A percentile compares a stretch with the other conserved stretches of the same genome.
phyloP scores from a whole-genome alignment of 2,329 filamentous ascomycete genomes.

The Aspergillus transmontanensis region DNA sequence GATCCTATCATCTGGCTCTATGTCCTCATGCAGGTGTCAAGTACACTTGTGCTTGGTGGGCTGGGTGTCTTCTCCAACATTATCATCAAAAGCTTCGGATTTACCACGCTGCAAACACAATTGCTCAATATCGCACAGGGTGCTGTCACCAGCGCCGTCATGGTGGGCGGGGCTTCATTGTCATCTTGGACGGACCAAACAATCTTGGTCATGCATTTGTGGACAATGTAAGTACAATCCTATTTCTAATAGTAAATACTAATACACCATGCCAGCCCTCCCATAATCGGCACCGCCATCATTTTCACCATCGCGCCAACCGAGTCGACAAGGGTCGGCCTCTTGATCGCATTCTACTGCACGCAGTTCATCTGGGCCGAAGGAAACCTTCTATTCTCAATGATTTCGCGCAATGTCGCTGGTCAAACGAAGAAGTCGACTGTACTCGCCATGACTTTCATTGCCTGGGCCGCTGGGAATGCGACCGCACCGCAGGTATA shows the following conservation, averaged over 20 bases:
- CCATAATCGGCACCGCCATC: slow-evolving; percentile 68
- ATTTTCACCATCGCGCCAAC: slow-evolving; percentile 63
- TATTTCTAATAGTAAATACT: slow-evolving; percentile 56
- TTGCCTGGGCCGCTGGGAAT: slow-evolving; percentile 16
- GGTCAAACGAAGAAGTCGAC: slow-evolving; percentile 18
- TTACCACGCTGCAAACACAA: slow-evolving; percentile 65
- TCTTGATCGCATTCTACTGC: slow-evolving; percentile 71
- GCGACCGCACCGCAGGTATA: slow-evolving; percentile 7
- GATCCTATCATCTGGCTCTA: slow-evolving; percentile 23
- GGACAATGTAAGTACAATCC: not conserved
- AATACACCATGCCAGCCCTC: slow-evolving; percentile 55
- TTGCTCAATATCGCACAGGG: slow-evolving; percentile 72
- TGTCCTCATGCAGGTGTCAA: slow-evolving; percentile 18
- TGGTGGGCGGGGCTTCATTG: slow-evolving; percentile 52
- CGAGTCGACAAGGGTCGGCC: slow-evolving; percentile 59
- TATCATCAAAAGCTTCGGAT: slow-evolving; percentile 68
- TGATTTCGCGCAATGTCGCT: slow-evolving; percentile 16
- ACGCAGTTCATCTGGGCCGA: slow-evolving; percentile 70
- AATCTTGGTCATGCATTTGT: slow-evolving; percentile 30
- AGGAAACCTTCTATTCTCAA: slow-evolving; percentile 50
- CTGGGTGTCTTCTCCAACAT: slow-evolving; percentile 47
- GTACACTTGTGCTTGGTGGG: slow-evolving; percentile 31
- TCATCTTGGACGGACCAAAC: slow-evolving; percentile 11
- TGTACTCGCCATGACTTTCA: slow-evolving; percentile 15
- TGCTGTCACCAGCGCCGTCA: slow-evolving; percentile 68